Evolutionary conservation across 202 grass and related monocot species (phyloP).

Genomic region (Saccharum hybrid): DNA sequence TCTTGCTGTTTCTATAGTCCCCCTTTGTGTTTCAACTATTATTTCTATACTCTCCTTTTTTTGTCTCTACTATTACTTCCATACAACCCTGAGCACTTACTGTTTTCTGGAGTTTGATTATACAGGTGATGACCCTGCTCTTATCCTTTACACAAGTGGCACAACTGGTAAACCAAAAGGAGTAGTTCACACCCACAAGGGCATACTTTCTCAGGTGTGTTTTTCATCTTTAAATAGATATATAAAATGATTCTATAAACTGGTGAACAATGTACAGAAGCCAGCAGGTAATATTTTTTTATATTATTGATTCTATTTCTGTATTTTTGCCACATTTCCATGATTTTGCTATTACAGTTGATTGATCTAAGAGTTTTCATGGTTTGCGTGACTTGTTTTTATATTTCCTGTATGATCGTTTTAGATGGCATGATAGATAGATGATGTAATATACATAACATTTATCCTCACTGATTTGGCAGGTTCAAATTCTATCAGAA

Average conservation of each 20-base stretch:
- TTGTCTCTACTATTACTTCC: constrained; percentile 6
- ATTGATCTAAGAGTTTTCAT: constrained; percentile 26
- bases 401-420: constrained; percentile 15
- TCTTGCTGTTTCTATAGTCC: constrained; percentile 8
- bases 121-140: constrained; percentile 85
- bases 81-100: not conserved
- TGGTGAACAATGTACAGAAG: not conserved
- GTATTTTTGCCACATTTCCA: constrained; percentile 17
- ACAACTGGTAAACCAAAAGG: constrained; percentile 99
- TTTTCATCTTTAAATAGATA: constrained; percentile 36
- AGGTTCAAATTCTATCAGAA: constrained; percentile 90
- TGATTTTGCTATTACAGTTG: constrained; percentile 25
- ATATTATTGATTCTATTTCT: constrained; percentile 24
- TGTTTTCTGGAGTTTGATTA: constrained; percentile 37
- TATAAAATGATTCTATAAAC: constrained; percentile 1
- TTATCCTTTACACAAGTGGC: constrained; percentile 98
- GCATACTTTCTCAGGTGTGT: constrained; percentile 80
- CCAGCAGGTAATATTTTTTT: constrained; percentile 25
- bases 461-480: constrained; percentile 45
- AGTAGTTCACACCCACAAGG: constrained; percentile 85
- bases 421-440: constrained; percentile 19
- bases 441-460: constrained; percentile 25
- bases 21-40: not conserved
- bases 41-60: not conserved
- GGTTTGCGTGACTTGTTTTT: constrained; percentile 21